phyloP scores from a whole-genome alignment of 768 basidiomycete genomes.

The Auriscalpium microsporum region DNA sequence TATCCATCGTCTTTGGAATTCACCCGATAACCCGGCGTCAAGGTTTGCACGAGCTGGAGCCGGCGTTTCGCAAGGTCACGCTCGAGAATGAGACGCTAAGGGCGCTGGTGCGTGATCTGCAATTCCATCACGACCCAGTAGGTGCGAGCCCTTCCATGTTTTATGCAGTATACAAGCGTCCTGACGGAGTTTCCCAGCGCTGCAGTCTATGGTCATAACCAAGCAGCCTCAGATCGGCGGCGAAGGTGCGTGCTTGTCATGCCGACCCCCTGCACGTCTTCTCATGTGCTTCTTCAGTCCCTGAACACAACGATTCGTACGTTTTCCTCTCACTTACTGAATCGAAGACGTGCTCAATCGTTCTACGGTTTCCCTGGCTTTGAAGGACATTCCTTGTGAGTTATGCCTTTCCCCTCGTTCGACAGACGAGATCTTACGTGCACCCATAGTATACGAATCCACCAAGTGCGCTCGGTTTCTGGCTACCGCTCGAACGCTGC shows the following conservation, averaged over 20 bases:
- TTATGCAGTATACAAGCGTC: no score
- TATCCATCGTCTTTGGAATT: not conserved
- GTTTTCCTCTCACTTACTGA: slow-evolving; percentile 21
- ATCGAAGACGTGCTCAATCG: not conserved
- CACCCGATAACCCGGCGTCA: not conserved
- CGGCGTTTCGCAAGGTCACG: slow-evolving; percentile 69
- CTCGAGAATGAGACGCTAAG: slow-evolving; percentile 69
- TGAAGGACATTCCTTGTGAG: slow-evolving; percentile 66
- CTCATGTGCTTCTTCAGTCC: slow-evolving; percentile 40
- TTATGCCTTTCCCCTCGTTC: not conserved
- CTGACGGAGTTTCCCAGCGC: slow-evolving; percentile 33
- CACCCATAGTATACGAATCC: slow-evolving; percentile 76
- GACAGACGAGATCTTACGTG: not conserved
- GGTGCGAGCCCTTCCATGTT: slow-evolving; percentile 34
- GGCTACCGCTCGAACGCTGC: slow-evolving; percentile 92
- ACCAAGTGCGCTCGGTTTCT: slow-evolving; percentile 87
- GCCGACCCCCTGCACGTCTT: no score
- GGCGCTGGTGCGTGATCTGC: slow-evolving; percentile 64
- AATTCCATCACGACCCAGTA: slow-evolving; percentile 78
- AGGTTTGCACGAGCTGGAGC: slow-evolving; percentile 84
- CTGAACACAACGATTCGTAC: slow-evolving; percentile 90
- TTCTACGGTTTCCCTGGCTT: not conserved
- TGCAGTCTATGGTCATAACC: slow-evolving; percentile 93
- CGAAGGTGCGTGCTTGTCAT: slow-evolving; percentile 46
- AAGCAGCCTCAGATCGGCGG: slow-evolving; percentile 93